Conservation (phyloP, 2,329 filamentous ascomycete genomes). For the Colletotrichum godetiae region DNA sequence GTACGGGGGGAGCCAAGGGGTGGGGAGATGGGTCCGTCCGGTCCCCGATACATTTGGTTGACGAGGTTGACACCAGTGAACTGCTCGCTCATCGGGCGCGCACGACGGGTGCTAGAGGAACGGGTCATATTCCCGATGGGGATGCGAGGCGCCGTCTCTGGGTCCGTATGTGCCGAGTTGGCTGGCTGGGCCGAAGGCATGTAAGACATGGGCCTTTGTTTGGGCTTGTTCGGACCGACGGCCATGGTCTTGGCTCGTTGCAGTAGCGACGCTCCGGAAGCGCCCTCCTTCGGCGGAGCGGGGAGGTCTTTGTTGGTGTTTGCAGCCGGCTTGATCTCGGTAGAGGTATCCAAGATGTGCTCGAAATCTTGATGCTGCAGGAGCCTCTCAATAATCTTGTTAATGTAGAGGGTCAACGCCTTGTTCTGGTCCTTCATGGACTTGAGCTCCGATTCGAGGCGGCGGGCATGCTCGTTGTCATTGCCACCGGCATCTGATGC, state of each 20-base stretch:
- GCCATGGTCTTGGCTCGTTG: slow-evolving; percentile 73
- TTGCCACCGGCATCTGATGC: slow-evolving; percentile 69
- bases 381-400: slow-evolving; percentile 97
- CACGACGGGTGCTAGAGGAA: slow-evolving; percentile 64
- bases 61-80: slow-evolving; percentile 75
- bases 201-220: slow-evolving; percentile 67
- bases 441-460: slow-evolving; percentile 82
- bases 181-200: slow-evolving; percentile 54
- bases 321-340: slow-evolving; percentile 51
- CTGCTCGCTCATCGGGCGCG: slow-evolving; percentile 73
- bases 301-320: slow-evolving; percentile 88
- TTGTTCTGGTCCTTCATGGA: slow-evolving; percentile 93
- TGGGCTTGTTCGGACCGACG: slow-evolving; percentile 56
- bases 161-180: slow-evolving; percentile 67
- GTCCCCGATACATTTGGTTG: slow-evolving; percentile 89
- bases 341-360: slow-evolving; percentile 84
- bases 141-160: slow-evolving; percentile 80
- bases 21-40: slow-evolving; percentile 72
- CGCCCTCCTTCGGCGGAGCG: slow-evolving; percentile 72
- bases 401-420: slow-evolving; percentile 96
- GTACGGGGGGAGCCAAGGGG: slow-evolving; percentile 68
- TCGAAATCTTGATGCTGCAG: slow-evolving; percentile 96
- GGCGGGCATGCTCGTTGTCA: slow-evolving; percentile 71
- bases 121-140: slow-evolving; percentile 72
- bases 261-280: slow-evolving; percentile 59